Evolutionary conservation across 2,329 filamentous ascomycete species (phyloP).

Genomic region (Epichloe hybrida): DNA sequence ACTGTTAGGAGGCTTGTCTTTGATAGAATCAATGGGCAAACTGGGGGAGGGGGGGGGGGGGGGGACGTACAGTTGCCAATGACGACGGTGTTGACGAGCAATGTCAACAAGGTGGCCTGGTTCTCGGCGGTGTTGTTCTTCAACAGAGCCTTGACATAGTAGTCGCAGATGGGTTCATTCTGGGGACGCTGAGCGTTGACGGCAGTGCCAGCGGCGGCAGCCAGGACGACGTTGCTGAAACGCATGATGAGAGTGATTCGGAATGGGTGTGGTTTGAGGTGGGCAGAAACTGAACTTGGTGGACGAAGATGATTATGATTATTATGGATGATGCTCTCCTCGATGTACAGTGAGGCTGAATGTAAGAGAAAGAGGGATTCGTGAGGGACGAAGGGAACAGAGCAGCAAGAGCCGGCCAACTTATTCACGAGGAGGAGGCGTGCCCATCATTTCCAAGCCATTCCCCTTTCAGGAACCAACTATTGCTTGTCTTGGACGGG

Average conservation of each 20-base stretch:
- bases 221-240: constrained; percentile 11
- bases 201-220: constrained; percentile 9
- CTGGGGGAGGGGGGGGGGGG: too few species aligned
- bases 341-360: neutral
- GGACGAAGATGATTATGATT: too few species aligned
- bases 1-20: too few species aligned
- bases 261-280: neutral
- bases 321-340: neutral
- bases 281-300: neutral
- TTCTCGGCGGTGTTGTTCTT: constrained; percentile 45
- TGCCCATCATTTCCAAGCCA: neutral
- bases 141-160: constrained; percentile 47
- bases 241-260: constrained; percentile 11
- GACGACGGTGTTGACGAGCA: constrained; percentile 49
- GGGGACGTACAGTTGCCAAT: constrained; percentile 40
- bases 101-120: constrained; percentile 40
- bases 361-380: neutral
- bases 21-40: too few species aligned
- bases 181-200: constrained; percentile 30
- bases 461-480: neutral
- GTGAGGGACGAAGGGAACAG: too few species aligned
- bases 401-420: neutral
- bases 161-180: constrained; percentile 44
- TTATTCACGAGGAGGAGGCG: neutral
- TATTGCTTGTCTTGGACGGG: constrained; percentile 1